phyloP scores from a whole-genome alignment of 441 rosid species.

The Populus hybrid region DNA sequence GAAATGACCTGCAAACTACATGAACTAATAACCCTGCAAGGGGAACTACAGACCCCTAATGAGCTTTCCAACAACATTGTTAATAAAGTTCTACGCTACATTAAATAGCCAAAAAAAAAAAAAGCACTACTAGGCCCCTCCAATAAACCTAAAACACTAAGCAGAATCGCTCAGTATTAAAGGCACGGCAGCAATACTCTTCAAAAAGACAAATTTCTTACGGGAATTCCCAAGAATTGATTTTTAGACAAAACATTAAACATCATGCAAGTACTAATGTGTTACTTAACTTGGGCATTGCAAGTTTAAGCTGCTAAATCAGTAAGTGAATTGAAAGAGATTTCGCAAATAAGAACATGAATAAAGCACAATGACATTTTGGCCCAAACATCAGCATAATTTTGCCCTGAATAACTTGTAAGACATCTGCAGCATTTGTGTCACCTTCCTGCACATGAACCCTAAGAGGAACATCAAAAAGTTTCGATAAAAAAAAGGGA shows the following conservation, averaged over 20 bases:
- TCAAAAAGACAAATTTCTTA: neutral
- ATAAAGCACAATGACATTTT: neutral
- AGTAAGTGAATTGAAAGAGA: neutral
- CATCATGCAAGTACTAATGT: neutral
- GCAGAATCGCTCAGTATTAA: neutral
- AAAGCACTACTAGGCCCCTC: too few species aligned
- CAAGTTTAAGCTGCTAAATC: neutral
- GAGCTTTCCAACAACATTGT: neutral
- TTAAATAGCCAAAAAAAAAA: neutral
- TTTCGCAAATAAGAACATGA: neutral
- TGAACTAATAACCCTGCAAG: neutral
- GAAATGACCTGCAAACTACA: neutral
- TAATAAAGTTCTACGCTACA: neutral
- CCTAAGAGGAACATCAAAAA: conserved; percentile 42
- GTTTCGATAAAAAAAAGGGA: conserved; percentile 7
- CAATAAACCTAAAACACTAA: neutral
- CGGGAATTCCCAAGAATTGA: neutral
- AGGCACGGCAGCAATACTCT: neutral
- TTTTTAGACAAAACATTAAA: neutral
- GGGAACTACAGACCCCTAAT: neutral
- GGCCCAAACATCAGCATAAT: conserved; percentile 9
- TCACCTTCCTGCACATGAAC: conserved; percentile 80
- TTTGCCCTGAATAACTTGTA: conserved; percentile 48
- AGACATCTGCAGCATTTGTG: conserved; percentile 45
- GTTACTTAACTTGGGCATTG: neutral